Evolutionary conservation across 2,329 filamentous ascomycete genomes (phyloP), one percentile per base, ranked within the genome.

Genomic region (Trichophaea hybrida): DNA sequence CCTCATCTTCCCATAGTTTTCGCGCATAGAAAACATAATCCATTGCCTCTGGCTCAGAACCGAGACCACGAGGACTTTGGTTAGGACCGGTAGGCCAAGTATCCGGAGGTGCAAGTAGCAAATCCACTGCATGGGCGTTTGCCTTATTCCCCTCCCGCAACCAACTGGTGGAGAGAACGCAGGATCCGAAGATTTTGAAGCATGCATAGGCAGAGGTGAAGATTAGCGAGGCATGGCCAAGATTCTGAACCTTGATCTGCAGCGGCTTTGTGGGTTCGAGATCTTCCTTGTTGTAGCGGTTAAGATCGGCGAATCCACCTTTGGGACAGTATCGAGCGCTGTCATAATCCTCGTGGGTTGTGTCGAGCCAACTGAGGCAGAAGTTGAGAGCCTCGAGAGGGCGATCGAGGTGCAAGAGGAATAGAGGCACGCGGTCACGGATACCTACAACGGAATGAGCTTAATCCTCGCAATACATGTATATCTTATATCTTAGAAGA

Each of bases 381-480:
- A 56, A 61, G 51, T 61, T 63, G n/a, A 63, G 59, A n/a, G 61
- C 61, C 33, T 61, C 59, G 40, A 62, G 52, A 10, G 58, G 60
- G 13, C 58, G 48, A n/a, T 51, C 50, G 37, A 60, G 54, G 24
- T 62, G 59, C 6, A 58, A 37, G 8, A 58, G 46, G 46, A 59
- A 62, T 15, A 57, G 24, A 4, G 60, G 60, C 12, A 60, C 43
- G 34, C 60, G 60, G 53, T 57, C 53, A 49, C 60, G 60, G 35
- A 60, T 57, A 6, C 58, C 60, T 61, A 38, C n/a, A n/a, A 40
- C 12, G n/a, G 15, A 8, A 24, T 58, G 6, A 58, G 35, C 31
- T 31, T n/a, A 6, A 15, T 54, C 33, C 57, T 12, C 31, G 15
- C 31, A 48, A 35, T n/a, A 33, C 8, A 37, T 34, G 12, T 3